Conservation (phyloP, 1,284 basidiomycete species). For the Marasmius oreades region DNA sequence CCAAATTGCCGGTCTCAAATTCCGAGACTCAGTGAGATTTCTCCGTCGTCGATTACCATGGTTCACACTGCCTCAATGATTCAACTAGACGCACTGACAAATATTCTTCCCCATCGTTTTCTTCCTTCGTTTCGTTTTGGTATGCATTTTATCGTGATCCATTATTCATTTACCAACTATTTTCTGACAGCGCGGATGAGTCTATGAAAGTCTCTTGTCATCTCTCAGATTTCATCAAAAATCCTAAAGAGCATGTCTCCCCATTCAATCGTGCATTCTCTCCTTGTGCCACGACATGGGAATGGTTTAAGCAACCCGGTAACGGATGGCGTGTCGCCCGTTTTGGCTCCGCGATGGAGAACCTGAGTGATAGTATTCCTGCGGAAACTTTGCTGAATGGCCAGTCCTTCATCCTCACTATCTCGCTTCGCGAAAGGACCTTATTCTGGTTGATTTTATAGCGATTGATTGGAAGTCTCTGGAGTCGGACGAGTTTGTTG, state of each 20-base stretch:
- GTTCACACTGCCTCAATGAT: background rate
- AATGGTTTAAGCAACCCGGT: slow-evolving; percentile 20
- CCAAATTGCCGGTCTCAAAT: slow-evolving; percentile 22
- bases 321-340: slow-evolving; percentile 17
- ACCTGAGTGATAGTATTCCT: slow-evolving; percentile 17
- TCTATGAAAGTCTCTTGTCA: slow-evolving; percentile 15
- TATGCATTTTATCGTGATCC: background rate
- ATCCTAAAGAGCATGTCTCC: slow-evolving; percentile 10
- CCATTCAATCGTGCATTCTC: slow-evolving; percentile 20
- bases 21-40: slow-evolving; percentile 21
- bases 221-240: slow-evolving; percentile 11
- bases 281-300: slow-evolving; percentile 15
- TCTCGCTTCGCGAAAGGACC: background rate
- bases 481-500: slow-evolving; percentile 20
- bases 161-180: background rate
- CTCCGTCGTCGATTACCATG: background rate
- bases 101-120: background rate
- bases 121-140: background rate
- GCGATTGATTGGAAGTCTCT: slow-evolving; percentile 16
- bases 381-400: slow-evolving; percentile 17
- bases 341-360: slow-evolving; percentile 22
- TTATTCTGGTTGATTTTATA: background rate
- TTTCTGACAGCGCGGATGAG: slow-evolving; percentile 24
- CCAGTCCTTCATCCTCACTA: slow-evolving; percentile 4
- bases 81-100: background rate